Evolutionary conservation across 805 yeast genomes (phyloP), one percentile per base, ranked within the genome.

Genomic region (Pichia phayaonensis): DNA sequence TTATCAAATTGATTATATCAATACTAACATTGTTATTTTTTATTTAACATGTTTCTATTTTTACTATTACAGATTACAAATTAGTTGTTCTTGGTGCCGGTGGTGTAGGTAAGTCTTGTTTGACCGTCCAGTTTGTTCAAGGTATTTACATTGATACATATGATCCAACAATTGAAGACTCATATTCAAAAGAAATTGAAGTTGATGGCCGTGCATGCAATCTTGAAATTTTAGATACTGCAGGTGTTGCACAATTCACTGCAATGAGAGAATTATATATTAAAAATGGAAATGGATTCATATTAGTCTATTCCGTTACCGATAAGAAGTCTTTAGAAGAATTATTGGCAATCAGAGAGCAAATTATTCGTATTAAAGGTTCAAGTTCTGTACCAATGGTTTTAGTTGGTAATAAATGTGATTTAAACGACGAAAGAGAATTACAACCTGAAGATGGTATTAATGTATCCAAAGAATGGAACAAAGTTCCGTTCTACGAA

Each of bases 141-240:
- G 94, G 94, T 12, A 85, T 86, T 2, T 90, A 88, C 65, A 80
- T 88, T 49, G 97, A 92, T 61, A 78, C 89, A 38, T 92, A 92
- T 69, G 98, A 92, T 62, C 98, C 99, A 10, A 94, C 99, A 10
- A 94, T 92, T 56, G 99, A 92, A 65, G 98, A 92, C 63, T 88
- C 97, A 0, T 94, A 92, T 68, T 74, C 95, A 44, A 90, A 89
- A 63, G 90, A 87, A 57, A 81, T 89, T 51, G 90, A 84, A 60
- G 83, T 92, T 36, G 97, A 92, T 65, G 95, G 90, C 34, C 79
- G 92, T 57, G 83, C 88, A 5, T 87, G 94, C 62, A 87, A 86
- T 56, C 72, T 92, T 59, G 97, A 92, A 68, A 83, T 86, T 46
- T 69, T 79, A 55, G 84, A 79, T 59, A 79, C 84, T 2, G 84